Conservation (phyloP, 2,329 filamentous ascomycete genomes). For the Sporothrix inflata region DNA sequence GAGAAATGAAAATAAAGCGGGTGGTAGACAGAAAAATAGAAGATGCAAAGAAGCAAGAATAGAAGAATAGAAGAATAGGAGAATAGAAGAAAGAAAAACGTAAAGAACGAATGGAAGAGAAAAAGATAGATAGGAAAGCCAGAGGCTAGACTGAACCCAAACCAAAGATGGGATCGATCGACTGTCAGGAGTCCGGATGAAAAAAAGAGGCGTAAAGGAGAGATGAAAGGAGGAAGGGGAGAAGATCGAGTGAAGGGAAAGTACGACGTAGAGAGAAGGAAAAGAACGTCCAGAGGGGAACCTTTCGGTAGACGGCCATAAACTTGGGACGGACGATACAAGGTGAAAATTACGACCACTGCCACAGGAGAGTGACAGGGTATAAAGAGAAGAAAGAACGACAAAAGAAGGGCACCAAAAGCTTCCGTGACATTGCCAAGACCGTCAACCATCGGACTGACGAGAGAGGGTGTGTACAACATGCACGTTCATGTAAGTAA, state of each 20-base stretch:
- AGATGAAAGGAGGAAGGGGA: background rate
- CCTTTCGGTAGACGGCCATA: background rate
- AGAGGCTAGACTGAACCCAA: background rate
- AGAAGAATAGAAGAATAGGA: background rate
- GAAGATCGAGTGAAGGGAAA: background rate
- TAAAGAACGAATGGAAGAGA: background rate
- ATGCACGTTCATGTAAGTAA: constrained; percentile 18
- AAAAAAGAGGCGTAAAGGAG: background rate
- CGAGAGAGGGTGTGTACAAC: background rate
- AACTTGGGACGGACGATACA: background rate
- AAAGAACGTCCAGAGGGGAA: background rate
- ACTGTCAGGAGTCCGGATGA: background rate
- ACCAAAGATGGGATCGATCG: background rate
- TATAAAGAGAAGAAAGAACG: background rate
- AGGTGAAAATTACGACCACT: background rate
- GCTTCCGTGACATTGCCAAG: constrained; percentile 25
- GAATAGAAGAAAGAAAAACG: background rate
- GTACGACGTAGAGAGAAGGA: background rate
- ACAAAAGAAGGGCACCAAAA: background rate
- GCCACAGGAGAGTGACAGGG: background rate
- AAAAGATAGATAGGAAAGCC: background rate
- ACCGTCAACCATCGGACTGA: constrained; percentile 17
- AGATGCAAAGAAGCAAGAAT: background rate
- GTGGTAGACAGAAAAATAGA: background rate
- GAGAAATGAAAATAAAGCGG: too few species aligned